Percentiles rank a stretch among this genome's conserved stretches.
phyloP scores from a whole-genome alignment of 108 stramenopile species.

The Aurantiochytrium sp. region DNA sequence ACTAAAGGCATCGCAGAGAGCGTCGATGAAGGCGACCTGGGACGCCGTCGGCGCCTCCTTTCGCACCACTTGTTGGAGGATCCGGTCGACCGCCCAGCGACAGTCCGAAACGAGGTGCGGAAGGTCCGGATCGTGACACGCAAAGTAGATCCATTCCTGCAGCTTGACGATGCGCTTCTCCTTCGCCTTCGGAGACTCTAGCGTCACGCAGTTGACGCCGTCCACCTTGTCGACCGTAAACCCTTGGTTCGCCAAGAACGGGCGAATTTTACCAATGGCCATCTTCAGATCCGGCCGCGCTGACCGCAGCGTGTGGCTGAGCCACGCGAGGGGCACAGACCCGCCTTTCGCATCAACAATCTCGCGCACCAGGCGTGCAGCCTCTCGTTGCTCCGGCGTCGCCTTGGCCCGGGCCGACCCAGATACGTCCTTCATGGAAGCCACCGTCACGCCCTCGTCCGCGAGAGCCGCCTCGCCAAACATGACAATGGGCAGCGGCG shows the following conservation, averaged over 20 bases:
- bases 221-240: neutral
- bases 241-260: neutral
- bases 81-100: neutral
- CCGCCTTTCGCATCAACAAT: neutral
- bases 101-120: neutral
- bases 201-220: neutral
- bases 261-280: neutral
- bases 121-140: neutral
- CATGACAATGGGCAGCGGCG: slow-evolving; percentile 61
- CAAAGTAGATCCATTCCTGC: slow-evolving; percentile 31
- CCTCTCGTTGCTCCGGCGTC: neutral
- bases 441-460: neutral
- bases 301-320: neutral
- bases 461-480: slow-evolving; percentile 58
- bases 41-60: too few species aligned
- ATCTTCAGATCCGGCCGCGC: neutral
- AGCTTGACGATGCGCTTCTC: neutral
- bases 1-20: neutral
- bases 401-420: neutral
- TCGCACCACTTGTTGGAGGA: neutral
- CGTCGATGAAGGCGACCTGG: neutral
- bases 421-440: neutral
- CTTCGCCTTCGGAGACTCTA: neutral
- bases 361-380: neutral
- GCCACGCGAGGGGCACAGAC: neutral